Base-by-base conservation (phyloP, 768 basidiomycete genomes). In the Crepidotus variabilis region DNA sequence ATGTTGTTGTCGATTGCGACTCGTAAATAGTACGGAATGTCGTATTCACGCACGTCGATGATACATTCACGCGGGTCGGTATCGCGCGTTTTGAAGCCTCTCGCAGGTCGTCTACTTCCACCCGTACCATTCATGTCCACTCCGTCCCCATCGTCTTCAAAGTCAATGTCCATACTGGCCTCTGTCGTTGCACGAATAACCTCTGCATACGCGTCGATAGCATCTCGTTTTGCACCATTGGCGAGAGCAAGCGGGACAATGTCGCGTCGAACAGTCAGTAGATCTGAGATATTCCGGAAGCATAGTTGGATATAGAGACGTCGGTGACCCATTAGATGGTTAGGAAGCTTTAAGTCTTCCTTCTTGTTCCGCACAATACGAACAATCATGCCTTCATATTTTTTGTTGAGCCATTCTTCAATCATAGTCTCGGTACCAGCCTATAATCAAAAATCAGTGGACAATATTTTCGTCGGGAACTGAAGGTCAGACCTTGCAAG, bases 1-100 rank as follows among this genome's bases (percentile, higher is more conserved):
- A 98, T 83, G 47, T 98, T 94, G 68, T 95, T 94, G 81, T 99
- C 97, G 72, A 99, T 99, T 13, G 96, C 94, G n/a, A 98, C 96
- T 18, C 97, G 94, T 47, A 97, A 79, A 72, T 98, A 98, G 71
- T 98, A 99, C 0, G 93, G 92, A 23, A 98, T 92, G 71, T 99
- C 97, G 71, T 88, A 98, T 69, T 98, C 97, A 34, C 97, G 84
- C 47, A 96, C 82, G 68, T 99, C 97, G 68, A 97, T 84, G 67
- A 98, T 92, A 63, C 85, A 88, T 53, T 98, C 94, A 50, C 85
- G 80, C n/a, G 96, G 92, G 67, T 97, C 92, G 62, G 78, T 79
- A 64, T 92, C 89, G 61, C 75, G 78, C 16, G 69, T 62, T 24
- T 68, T 66, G 39, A 57, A 61, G 14, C 61, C 65, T 59, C 71